Evolutionary conservation across 225 moss, liverwort and hornwort species (phyloP), one percentile per base, ranked within the genome.

Genomic region (Marchantia polymorpha): DNA sequence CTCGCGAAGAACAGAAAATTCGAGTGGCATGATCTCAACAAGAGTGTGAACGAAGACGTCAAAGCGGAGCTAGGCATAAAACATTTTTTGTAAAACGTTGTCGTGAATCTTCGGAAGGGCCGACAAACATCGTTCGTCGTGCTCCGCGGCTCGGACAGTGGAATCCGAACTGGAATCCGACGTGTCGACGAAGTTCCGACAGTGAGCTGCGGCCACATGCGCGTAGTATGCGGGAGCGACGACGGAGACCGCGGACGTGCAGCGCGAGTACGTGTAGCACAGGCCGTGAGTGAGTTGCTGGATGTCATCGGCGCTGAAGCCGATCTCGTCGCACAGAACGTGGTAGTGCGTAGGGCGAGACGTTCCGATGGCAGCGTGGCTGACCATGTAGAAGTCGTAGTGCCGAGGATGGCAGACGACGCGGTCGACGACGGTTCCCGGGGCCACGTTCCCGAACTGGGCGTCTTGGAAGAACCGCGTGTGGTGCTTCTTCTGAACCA

Each of bases 311-410:
- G 96, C 86, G 8, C 74, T 72, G 54, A 92, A 82, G 56, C 75
- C 85, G 74, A 91, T 96, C 88, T 96, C 96, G 7, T 96, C 92
- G 52, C 89, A 90, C 0, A 96, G 87, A 10, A 96, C 89, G n/a
- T 96, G 96, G 73, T 96, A 96, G 63, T 96, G 96, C 0, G 96
- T 94, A 0, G 96, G 96, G 20, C 96, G 87, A 59, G 96, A 86
- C 3, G 96, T 96, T 27, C 96, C 96, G 13, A 91, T 85, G 10
- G 94, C 96, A 16, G 87, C 84, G 75, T 96, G 96, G 80, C 94
- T 94, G 46, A 86, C 80, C 12, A 96, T 87, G 75, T 90, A 96
- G 73, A 96, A 96, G 73, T 96, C 96, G 52, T 90, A 80, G 72
- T 89, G 85, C 26, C 86, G 86, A 4, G 96, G 96, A 79, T 96